Percentiles rank a stretch among this genome's conserved stretches.
Evolutionary conservation across 306 rosid species (phyloP).

Genomic region (Clitoria ternatea): DNA sequence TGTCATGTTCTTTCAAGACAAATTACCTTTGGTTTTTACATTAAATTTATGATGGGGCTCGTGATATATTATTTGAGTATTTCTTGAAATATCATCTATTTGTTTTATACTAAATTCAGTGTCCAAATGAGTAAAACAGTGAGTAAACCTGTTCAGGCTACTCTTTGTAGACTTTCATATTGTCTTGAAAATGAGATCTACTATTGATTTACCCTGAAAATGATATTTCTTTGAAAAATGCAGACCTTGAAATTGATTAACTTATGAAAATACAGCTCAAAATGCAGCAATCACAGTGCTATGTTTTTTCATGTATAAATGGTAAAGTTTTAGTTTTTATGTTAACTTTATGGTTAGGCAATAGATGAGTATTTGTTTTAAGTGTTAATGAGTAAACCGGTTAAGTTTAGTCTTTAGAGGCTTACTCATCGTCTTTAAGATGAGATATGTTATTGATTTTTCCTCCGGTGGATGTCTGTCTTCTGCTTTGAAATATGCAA

Average conservation of each 20-base stretch:
- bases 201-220: background rate
- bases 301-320: background rate
- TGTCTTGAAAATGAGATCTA: background rate
- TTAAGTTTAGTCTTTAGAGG: too few relatives aligned
- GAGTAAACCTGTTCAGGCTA: background rate
- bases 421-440: too few relatives aligned
- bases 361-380: too few relatives aligned
- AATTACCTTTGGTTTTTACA: too few relatives aligned
- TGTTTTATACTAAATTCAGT: background rate
- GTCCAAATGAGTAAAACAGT: background rate
- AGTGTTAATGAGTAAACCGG: too few relatives aligned
- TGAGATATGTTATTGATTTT: too few relatives aligned
- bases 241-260: background rate
- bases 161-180: background rate
- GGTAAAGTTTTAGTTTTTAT: background rate
- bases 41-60: background rate
- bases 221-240: background rate
- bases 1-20: too few relatives aligned
- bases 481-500: background rate
- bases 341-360: background rate
- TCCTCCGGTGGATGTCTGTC: too few relatives aligned
- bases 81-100: background rate
- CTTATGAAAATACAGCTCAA: conserved; percentile 20
- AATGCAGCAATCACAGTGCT: background rate
- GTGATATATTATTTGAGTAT: background rate